Percentiles rank a stretch among this genome's conserved stretches.
Evolutionary conservation across 1,284 basidiomycete species (phyloP).

Genomic region (Cryptococcus wingfieldii): DNA sequence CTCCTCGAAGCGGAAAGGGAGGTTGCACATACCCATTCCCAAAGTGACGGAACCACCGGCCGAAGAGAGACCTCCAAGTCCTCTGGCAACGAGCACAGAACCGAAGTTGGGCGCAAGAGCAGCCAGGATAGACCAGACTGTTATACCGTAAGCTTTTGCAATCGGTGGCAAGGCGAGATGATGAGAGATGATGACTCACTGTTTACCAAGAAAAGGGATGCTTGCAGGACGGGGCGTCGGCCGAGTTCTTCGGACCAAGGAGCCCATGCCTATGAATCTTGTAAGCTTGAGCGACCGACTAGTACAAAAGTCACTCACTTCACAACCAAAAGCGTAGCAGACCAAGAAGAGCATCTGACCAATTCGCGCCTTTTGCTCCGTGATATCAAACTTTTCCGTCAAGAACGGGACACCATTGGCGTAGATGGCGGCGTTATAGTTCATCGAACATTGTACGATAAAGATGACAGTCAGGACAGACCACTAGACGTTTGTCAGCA

Average conservation of each 20-base stretch:
- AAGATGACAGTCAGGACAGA: conserved; percentile 47
- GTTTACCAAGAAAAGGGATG: conserved; percentile 45
- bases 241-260: conserved; percentile 63
- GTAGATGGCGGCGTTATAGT: conserved; percentile 18
- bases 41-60: conserved; percentile 53
- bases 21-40: conserved; percentile 34
- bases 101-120: conserved; percentile 61
- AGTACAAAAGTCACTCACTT: conserved; percentile 6
- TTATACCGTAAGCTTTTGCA: neutral
- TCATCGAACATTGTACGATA: conserved; percentile 39
- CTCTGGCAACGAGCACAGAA: conserved; percentile 62
- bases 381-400: conserved; percentile 39
- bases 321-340: conserved; percentile 53
- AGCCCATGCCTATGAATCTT: conserved; percentile 43
- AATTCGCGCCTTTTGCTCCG: conserved; percentile 45
- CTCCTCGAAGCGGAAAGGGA: neutral
- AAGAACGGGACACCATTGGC: conserved; percentile 13
- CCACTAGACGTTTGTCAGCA: conserved; percentile 23
- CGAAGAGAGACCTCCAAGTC: conserved; percentile 65
- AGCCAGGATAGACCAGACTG: conserved; percentile 55
- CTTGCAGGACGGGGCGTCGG: conserved; percentile 57
- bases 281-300: neutral
- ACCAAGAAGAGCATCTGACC: conserved; percentile 50
- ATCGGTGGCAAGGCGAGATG: neutral
- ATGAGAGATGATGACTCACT: conserved; percentile 20